These are phyloP conservation scores for Tulasnella calospora DNA, from an alignment of 768 basidiomycete genomes.

Conservation along the genomic window DNA sequence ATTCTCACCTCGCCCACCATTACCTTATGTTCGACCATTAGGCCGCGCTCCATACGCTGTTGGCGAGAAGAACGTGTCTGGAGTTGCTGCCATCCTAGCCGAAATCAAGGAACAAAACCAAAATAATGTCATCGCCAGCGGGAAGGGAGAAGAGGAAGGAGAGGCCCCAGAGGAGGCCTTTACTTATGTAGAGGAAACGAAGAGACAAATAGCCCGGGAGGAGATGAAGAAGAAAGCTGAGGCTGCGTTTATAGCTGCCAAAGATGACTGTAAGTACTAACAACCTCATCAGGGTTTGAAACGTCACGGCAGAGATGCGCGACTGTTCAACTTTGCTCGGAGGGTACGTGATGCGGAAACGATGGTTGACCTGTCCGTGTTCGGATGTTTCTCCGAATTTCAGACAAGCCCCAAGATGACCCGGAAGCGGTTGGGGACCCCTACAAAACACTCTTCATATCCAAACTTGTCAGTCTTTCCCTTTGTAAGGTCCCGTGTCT, in stretches of 20 bases:
- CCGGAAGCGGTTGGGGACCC: conserved; percentile 89
- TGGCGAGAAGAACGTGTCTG: conserved; percentile 59
- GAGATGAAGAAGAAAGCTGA: conserved; percentile 69
- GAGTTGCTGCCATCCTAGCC: conserved; percentile 70
- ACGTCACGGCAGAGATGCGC: not conserved
- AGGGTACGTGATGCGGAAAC: not conserved
- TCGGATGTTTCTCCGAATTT: conserved; percentile 11
- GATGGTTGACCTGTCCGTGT: not conserved
- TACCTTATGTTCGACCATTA: conserved; percentile 80
- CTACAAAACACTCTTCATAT: conserved; percentile 96
- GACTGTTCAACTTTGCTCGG: conserved; percentile 4
- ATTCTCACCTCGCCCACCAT: conserved; percentile 87
- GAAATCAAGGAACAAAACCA: conserved; percentile 75
- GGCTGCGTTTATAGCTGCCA: conserved; percentile 72
- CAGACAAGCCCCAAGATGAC: conserved; percentile 93
- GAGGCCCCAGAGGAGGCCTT: conserved; percentile 45
- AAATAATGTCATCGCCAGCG: conserved; percentile 40
- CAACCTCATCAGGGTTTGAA: not conserved
- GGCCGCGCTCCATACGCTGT: conserved; percentile 78
- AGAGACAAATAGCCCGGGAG: conserved; percentile 70
- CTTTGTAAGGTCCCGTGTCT: not conserved
- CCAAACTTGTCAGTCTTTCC: conserved; percentile 62
- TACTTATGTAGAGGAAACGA: conserved; percentile 77
- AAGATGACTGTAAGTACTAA: conserved; percentile 71
- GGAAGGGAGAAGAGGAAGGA: conserved; percentile 75